Percentiles rank a stretch among this genome's conserved stretches.
These are phyloP conservation scores for Phytophthora rubi DNA, from an alignment of 352 stramenopile species.

Conservation along the genomic window DNA sequence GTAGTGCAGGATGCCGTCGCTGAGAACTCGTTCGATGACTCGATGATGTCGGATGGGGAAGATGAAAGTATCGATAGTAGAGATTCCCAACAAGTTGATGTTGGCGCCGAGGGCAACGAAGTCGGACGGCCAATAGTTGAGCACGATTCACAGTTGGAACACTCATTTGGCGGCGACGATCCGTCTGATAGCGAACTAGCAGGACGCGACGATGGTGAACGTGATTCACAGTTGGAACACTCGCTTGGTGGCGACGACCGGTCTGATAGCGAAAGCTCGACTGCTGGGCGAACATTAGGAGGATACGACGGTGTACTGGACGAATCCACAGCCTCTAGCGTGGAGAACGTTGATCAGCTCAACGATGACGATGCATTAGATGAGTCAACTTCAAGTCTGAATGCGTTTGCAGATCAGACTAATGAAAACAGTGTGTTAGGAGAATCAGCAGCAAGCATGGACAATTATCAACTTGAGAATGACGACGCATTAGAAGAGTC, in stretches of 20 bases:
- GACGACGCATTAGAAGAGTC: not conserved
- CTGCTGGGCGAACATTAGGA: conserved; percentile 1
- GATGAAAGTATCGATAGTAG: conserved; percentile 2
- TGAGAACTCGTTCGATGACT: conserved; percentile 19
- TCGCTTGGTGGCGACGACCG: conserved; percentile 11
- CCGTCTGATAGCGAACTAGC: conserved; percentile 9
- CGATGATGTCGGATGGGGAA: conserved; percentile 17
- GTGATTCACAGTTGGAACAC: conserved; percentile 2
- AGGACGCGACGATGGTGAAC: not conserved
- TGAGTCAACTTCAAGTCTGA: not conserved
- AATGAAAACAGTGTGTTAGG: not conserved
- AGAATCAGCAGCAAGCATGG: not conserved
- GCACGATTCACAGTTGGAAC: conserved; percentile 1
- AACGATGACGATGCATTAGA: not conserved
- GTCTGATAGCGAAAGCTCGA: conserved; percentile 9
- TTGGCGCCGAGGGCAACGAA: not conserved
- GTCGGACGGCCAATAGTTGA: not conserved
- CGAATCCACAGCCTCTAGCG: not conserved
- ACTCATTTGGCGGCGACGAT: conserved; percentile 13
- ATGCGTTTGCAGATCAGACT: not conserved
- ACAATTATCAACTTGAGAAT: not conserved
- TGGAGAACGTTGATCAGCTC: not conserved
- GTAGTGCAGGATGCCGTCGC: conserved; percentile 8
- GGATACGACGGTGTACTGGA: not conserved
- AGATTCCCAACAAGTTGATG: not conserved